phyloP scores from a whole-genome alignment of 2,329 filamentous ascomycete species.

The Paramyrothecium roridum region DNA sequence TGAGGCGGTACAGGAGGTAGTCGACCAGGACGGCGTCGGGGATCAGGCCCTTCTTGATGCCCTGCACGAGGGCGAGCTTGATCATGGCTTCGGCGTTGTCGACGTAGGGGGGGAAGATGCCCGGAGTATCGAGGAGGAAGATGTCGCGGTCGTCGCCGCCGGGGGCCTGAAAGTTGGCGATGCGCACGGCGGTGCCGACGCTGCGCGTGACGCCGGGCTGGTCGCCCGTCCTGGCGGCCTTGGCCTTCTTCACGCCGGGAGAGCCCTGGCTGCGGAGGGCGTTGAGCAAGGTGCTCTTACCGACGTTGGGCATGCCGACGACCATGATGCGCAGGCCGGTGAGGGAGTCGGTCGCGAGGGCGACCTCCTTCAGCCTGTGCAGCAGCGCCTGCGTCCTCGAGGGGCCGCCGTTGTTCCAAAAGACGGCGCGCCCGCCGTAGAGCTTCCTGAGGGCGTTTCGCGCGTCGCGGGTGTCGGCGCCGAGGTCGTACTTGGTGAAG shows the following conservation, averaged over 20 bases:
- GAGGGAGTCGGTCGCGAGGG: conserved; percentile 48
- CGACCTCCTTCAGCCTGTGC: conserved; percentile 26
- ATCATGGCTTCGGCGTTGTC: conserved; percentile 84
- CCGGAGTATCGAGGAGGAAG: conserved; percentile 88
- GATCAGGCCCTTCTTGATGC: conserved; percentile 86
- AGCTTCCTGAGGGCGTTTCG: conserved; percentile 26
- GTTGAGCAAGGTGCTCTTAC: conserved; percentile 94
- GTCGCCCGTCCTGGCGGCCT: conserved; percentile 78
- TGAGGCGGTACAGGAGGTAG: conserved; percentile 84
- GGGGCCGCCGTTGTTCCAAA: conserved; percentile 38
- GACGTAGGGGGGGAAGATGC: conserved; percentile 93
- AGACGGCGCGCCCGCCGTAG: conserved; percentile 32
- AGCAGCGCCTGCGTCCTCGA: conserved; percentile 36
- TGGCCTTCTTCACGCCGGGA: conserved; percentile 39
- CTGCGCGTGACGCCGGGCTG: conserved; percentile 90
- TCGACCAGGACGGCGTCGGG: conserved; percentile 77
- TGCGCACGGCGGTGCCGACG: conserved; percentile 77
- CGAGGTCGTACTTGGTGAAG: conserved; percentile 87
- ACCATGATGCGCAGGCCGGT: conserved; percentile 82
- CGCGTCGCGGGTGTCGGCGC: conserved; percentile 30
- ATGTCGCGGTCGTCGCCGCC: conserved; percentile 56
- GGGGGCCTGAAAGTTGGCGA: conserved; percentile 46
- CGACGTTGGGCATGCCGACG: conserved; percentile 97
- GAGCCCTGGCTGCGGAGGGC: conserved; percentile 67
- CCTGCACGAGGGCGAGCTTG: conserved; percentile 87